Base-by-base conservation (phyloP, 1,284 basidiomycete species). In the Melanopsichium pennsylvanicum region DNA sequence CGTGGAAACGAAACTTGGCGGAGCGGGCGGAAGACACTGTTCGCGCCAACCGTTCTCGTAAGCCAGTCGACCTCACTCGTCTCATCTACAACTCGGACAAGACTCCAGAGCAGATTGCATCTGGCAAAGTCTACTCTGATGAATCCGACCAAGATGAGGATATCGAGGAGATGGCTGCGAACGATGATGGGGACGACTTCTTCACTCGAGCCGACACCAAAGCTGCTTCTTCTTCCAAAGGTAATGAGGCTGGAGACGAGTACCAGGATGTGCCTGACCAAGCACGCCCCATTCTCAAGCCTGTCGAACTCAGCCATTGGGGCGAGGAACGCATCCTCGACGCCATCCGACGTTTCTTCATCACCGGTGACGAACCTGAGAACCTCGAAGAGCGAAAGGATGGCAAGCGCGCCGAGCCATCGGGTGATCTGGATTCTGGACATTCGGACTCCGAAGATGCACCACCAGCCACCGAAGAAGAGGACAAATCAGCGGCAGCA, bases 291-390 rank as follows among this genome's bases (percentile, higher is more conserved):
- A 70, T 77, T 0, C 49, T 87, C 19, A 82, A 85, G 38, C 64
- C 79, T 1, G 84, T 86, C 10, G 83, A 84, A 25, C 78, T 96
- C 55, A 42, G 48, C 4, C 86, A 86, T 69, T 98, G 94, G 94
- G 87, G 89, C 45, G 87, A 91, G 64, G 91, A 95, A 68, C 87
- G 86, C 13, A 84, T 90, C 76, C 85, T 98, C 25, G 90, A 97
- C 46, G 90, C 91, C 1, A 88, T 99, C 73, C 87, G 92, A 11
- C 84, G 87, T 55, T 84, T 95, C 48, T 98, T 99, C 83, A 96
- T 99, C 81, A 97, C 94, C 0, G 93, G 92, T 2, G 82, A 80
- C 15, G 74, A 70, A 51, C 49, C 66, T 0, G 56, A 69, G 13
- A 63, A 70, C 18, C 40, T 70, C 16, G 66, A 71, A 18, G 71